Conservation (phyloP, 2,329 filamentous ascomycete genomes). For the Ophiostoma pallidulum region DNA sequence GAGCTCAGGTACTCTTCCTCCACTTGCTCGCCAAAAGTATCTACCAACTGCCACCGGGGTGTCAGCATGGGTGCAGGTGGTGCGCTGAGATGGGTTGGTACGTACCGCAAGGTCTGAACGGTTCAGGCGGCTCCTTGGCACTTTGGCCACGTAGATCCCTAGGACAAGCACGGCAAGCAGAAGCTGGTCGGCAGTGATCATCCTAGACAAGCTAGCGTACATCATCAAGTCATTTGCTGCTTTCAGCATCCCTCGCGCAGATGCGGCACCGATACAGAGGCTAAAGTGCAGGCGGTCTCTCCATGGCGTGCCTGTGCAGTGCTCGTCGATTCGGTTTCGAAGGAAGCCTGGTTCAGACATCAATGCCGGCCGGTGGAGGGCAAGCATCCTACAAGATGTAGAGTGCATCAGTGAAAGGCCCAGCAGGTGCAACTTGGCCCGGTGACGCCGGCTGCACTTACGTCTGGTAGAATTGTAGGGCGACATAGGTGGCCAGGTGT, state of each 20-base stretch:
- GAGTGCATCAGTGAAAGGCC: too few relatives aligned
- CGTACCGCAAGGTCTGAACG: slow-evolving; percentile 1
- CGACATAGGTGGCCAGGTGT: slow-evolving; percentile 10
- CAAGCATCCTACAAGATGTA: slow-evolving; percentile 8
- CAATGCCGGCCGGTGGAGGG: slow-evolving; percentile 9
- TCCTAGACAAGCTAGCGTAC: slow-evolving; percentile 1
- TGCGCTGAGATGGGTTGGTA: neutral
- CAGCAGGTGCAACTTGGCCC: too few relatives aligned
- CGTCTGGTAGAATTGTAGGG: slow-evolving; percentile 8
- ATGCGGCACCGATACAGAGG: slow-evolving; percentile 11
- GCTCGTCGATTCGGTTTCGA: slow-evolving; percentile 8
- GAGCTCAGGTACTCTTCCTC: neutral
- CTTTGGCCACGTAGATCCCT: slow-evolving; percentile 10
- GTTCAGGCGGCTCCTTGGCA: slow-evolving; percentile 8
- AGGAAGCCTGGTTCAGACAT: slow-evolving; percentile 8
- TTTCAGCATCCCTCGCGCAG: slow-evolving; percentile 5
- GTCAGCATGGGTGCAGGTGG: too few relatives aligned
- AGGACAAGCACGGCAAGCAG: slow-evolving; percentile 8
- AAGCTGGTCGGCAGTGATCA: slow-evolving; percentile 9
- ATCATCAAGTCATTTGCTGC: slow-evolving; percentile 7
- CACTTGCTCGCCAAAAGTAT: slow-evolving; percentile 4
- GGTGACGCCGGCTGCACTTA: too few relatives aligned
- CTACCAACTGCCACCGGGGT: slow-evolving; percentile 6
- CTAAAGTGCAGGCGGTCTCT: slow-evolving; percentile 10
- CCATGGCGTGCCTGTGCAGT: slow-evolving; percentile 8